A percentile compares a stretch with the other conserved stretches of the same genome.
Evolutionary conservation across 2,329 filamentous ascomycete genomes (phyloP).

Genomic region (Claviceps pusilla): DNA sequence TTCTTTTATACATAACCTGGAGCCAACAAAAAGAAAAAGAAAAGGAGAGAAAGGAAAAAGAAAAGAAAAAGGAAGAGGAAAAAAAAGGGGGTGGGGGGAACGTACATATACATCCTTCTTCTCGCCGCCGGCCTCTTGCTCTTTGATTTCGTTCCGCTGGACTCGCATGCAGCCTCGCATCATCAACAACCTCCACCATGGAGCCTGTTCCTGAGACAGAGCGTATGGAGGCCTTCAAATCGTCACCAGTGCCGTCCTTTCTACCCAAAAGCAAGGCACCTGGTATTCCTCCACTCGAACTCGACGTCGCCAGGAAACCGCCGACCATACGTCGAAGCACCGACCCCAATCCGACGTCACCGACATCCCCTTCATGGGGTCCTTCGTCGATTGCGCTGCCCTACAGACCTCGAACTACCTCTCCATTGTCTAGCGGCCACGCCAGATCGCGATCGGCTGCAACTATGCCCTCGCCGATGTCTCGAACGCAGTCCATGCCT

Average conservation of each 20-base stretch:
- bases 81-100: not conserved
- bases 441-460: constrained; percentile 42
- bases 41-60: not conserved
- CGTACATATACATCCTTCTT: not conserved
- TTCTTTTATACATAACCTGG: not conserved
- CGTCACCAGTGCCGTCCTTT: constrained; percentile 37
- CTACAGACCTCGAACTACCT: constrained; percentile 48
- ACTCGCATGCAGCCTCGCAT: not conserved
- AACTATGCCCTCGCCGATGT: constrained; percentile 41
- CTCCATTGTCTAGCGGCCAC: constrained; percentile 43
- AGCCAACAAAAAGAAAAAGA: not conserved
- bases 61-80: not conserved
- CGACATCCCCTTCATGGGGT: constrained; percentile 34
- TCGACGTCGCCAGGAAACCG: constrained; percentile 34
- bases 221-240: constrained; percentile 50
- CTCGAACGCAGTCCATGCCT: constrained; percentile 49
- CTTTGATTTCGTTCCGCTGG: not conserved
- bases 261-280: constrained; percentile 26
- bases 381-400: constrained; percentile 28
- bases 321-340: constrained; percentile 41
- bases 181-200: constrained; percentile 26
- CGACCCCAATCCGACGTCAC: constrained; percentile 39
- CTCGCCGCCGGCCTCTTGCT: not conserved
- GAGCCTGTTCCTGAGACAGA: constrained; percentile 55
- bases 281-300: constrained; percentile 23